Conservation (phyloP, 768 basidiomycete genomes). For the Kwoniella bestiolae region DNA sequence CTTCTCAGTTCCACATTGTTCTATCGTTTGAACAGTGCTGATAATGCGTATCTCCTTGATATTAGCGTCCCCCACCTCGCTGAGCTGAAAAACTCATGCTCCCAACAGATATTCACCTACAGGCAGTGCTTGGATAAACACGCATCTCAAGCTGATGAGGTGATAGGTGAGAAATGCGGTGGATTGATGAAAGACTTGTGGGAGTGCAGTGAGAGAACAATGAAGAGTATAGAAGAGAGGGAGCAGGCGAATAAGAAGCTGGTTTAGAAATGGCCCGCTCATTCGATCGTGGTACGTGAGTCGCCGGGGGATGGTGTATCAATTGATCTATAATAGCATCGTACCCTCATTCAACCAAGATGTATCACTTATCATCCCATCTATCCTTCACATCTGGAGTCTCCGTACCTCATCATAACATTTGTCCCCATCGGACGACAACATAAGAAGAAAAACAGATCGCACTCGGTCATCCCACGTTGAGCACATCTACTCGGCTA, state of each 20-base stretch:
- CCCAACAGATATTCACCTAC: conserved; percentile 44
- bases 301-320: too few species aligned
- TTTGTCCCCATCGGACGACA: neutral
- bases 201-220: conserved; percentile 51
- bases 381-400: too few species aligned
- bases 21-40: too few species aligned
- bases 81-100: conserved; percentile 48
- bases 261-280: too few species aligned
- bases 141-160: conserved; percentile 36
- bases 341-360: too few species aligned
- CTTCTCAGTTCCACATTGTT: too few species aligned
- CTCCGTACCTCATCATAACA: too few species aligned
- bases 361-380: too few species aligned
- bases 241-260: conserved; percentile 1
- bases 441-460: neutral
- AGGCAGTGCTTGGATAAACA: conserved; percentile 46
- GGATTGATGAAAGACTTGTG: conserved; percentile 50
- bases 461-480: neutral
- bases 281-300: too few species aligned
- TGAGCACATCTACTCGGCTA: neutral
- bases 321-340: too few species aligned
- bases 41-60: neutral
- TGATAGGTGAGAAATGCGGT: conserved; percentile 40
- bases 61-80: conserved; percentile 52
- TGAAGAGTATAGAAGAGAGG: conserved; percentile 30